These are phyloP conservation scores for Yamadazyma triangularis DNA, from an alignment of 1,139 yeast genomes.

Conservation along the genomic window DNA sequence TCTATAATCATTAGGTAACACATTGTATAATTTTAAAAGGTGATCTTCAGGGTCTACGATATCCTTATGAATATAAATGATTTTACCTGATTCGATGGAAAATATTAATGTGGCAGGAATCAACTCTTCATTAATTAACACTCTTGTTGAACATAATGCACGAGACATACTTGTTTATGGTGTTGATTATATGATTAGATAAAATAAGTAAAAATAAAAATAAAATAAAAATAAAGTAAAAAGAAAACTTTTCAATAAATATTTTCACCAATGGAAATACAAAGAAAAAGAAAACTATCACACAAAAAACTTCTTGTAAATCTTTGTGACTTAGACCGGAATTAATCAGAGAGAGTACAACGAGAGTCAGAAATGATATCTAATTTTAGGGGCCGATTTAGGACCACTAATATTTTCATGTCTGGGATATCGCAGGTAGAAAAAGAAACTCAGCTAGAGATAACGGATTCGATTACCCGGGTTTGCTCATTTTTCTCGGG, in stretches of 20 bases:
- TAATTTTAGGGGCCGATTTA: no score
- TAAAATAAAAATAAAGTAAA: no score
- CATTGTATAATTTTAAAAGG: slow-evolving; percentile 36
- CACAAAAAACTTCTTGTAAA: no score
- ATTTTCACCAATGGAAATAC: no score
- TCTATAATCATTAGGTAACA: slow-evolving; percentile 36
- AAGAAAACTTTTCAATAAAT: no score
- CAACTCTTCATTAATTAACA: slow-evolving; percentile 48
- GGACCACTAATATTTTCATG: no score
- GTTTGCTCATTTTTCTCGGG: no score
- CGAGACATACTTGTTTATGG: slow-evolving; percentile 47
- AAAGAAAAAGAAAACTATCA: no score
- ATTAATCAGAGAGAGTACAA: slow-evolving; percentile 1
- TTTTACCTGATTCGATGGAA: slow-evolving; percentile 61
- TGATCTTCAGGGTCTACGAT: slow-evolving; percentile 36
- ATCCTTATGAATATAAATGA: slow-evolving; percentile 38
- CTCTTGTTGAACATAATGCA: slow-evolving; percentile 65
- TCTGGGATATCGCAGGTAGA: neutral
- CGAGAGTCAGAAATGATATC: slow-evolving; percentile 4
- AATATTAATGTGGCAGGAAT: slow-evolving; percentile 66
- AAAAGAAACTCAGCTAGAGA: neutral
- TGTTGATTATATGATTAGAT: no score
- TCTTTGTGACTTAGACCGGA: no score
- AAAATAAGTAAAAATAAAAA: no score
- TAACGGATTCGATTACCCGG: neutral